Evolutionary conservation across 2,329 filamentous ascomycete species (phyloP).

Genomic region (Teratosphaeria viscida): DNA sequence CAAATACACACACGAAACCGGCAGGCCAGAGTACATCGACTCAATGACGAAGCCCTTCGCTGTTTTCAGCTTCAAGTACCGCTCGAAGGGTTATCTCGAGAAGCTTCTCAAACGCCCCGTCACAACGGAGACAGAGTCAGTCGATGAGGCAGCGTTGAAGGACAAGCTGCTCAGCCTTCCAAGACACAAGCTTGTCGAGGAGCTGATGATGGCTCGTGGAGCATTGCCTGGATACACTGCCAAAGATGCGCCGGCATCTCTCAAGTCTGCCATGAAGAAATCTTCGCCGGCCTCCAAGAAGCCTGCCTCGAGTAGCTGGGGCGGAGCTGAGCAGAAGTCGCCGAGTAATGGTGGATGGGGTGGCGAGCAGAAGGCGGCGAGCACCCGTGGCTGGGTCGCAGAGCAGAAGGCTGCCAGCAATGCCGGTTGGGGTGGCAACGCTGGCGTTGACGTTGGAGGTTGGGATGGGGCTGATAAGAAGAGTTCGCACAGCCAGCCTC

Average conservation of each 20-base stretch:
- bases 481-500: neutral
- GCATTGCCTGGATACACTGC: neutral
- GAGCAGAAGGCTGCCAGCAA: neutral
- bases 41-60: slow-evolving; percentile 31
- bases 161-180: slow-evolving; percentile 17
- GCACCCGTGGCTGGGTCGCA: neutral
- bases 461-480: neutral
- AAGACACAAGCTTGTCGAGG: slow-evolving; percentile 22
- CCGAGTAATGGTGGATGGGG: neutral
- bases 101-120: slow-evolving; percentile 24
- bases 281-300: neutral
- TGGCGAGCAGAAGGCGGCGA: neutral
- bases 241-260: neutral
- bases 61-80: slow-evolving; percentile 40
- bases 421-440: neutral
- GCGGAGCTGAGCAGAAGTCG: neutral
- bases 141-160: slow-evolving; percentile 11
- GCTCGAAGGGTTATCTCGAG: slow-evolving; percentile 26
- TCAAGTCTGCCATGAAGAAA: neutral
- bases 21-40: slow-evolving; percentile 34
- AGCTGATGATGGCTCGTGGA: slow-evolving; percentile 10
- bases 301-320: neutral
- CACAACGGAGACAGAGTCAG: slow-evolving; percentile 12
- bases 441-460: neutral
- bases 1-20: slow-evolving; percentile 28